Evolutionary conservation across 106 monocot species (phyloP).

Genomic region (Dactylorhiza incarnata): DNA sequence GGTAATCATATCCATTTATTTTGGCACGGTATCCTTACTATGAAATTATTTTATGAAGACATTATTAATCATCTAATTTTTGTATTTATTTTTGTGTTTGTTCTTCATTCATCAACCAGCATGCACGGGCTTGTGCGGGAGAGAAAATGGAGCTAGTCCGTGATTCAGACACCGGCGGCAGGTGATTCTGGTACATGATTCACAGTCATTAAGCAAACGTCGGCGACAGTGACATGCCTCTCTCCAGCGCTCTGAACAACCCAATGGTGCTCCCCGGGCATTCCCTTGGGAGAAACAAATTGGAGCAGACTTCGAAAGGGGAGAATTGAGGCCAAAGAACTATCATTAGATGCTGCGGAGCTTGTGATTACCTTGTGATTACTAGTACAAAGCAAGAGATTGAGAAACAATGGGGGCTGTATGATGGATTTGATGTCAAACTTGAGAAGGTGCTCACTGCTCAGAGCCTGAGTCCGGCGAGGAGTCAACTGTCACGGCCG

Average conservation of each 20-base stretch:
- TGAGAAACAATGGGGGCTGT: constrained; percentile 92
- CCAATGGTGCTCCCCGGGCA: constrained; percentile 98
- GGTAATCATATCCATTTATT: constrained; percentile 45
- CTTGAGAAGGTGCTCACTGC: constrained; percentile 75
- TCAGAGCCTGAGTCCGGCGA: constrained; percentile 50
- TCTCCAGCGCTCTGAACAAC: constrained; percentile 84
- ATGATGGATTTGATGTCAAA: constrained; percentile 92
- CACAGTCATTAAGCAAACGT: constrained; percentile 98
- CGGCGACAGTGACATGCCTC: constrained; percentile 83
- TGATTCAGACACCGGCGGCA: constrained; percentile 96
- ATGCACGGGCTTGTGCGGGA: constrained; percentile 87
- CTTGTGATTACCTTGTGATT: no score
- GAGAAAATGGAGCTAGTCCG: constrained; percentile 94
- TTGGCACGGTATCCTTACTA: no score
- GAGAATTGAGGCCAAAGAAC: constrained; percentile 83
- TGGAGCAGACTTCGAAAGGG: constrained; percentile 98
- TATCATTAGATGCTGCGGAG: constrained; percentile 82
- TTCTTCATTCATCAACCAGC: constrained; percentile 21
- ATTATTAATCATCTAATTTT: no score
- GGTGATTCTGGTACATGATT: constrained; percentile 78
- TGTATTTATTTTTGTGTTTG: no score
- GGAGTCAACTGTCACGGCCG: constrained; percentile 74
- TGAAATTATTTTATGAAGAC: background rate
- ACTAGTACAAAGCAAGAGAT: constrained; percentile 94
- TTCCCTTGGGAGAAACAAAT: constrained; percentile 83